A percentile compares a stretch with the other conserved stretches of the same genome.
phyloP scores from a whole-genome alignment of 73 alveolate genomes.

The Symbiodinium pilosum region DNA sequence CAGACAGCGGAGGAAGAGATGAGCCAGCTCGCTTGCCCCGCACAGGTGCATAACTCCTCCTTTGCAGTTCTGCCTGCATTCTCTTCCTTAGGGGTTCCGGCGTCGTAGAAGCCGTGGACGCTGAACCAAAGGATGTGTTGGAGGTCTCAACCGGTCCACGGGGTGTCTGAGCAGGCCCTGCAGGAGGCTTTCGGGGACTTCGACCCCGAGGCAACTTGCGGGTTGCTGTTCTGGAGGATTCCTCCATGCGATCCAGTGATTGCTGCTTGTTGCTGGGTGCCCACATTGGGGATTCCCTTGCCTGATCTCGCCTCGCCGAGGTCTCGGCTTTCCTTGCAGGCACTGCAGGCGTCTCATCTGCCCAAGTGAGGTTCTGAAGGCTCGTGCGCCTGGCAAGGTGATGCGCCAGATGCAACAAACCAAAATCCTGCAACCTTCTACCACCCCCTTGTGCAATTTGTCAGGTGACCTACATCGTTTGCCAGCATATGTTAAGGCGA shows the following conservation, averaged over 20 bases:
- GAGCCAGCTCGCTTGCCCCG: background rate
- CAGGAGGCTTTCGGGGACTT: conserved; percentile 6
- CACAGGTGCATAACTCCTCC: background rate
- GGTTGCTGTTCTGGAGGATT: background rate
- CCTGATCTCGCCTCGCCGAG: background rate
- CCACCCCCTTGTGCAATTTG: too few species aligned
- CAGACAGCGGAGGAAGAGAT: background rate
- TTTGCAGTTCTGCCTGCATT: background rate
- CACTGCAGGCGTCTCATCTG: background rate
- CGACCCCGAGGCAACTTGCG: background rate
- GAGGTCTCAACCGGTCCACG: conserved; percentile 5
- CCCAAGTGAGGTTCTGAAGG: background rate
- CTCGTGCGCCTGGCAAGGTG: background rate
- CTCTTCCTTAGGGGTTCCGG: conserved; percentile 30
- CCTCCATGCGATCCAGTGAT: background rate
- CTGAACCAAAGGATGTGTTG: conserved; percentile 49
- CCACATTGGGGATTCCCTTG: background rate
- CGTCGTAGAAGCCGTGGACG: conserved; percentile 80
- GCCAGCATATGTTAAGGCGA: too few species aligned
- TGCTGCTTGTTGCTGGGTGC: background rate
- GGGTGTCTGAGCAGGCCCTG: background rate
- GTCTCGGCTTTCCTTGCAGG: background rate
- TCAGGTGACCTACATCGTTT: too few species aligned
- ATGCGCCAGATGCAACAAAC: conserved; percentile 2
- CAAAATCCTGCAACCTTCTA: too few species aligned